These are phyloP conservation scores for Endotrypanum monterogeii DNA, from an alignment of 208 protist species.

Conservation along the genomic window DNA sequence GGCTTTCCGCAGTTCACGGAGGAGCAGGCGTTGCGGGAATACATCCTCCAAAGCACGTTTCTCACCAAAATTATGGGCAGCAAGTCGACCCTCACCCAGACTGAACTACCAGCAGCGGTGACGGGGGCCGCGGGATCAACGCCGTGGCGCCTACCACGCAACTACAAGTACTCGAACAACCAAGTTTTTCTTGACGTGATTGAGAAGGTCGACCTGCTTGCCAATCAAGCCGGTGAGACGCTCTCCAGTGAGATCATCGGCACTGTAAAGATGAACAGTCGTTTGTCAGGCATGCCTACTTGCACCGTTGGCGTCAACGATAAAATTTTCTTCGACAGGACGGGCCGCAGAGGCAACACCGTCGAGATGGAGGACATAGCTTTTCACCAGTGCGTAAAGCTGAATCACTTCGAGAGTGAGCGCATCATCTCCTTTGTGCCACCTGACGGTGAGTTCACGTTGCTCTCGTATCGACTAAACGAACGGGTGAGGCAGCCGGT, in stretches of 20 bases:
- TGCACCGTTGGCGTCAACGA: slow-evolving; percentile 98
- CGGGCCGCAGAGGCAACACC: slow-evolving; percentile 41
- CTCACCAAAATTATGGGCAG: slow-evolving; percentile 43
- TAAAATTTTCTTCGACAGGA: slow-evolving; percentile 88
- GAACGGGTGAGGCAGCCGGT: slow-evolving; percentile 96
- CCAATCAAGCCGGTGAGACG: slow-evolving; percentile 92
- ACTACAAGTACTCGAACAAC: slow-evolving; percentile 97
- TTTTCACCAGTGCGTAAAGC: slow-evolving; percentile 98
- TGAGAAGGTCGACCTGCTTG: slow-evolving; percentile 96
- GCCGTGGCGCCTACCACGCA: slow-evolving; percentile 94
- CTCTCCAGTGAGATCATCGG: slow-evolving; percentile 96
- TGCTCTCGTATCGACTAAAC: slow-evolving; percentile 98
- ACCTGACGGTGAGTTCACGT: slow-evolving; percentile 98
- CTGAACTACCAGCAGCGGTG: slow-evolving; percentile 73
- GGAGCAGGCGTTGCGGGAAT: slow-evolving; percentile 94
- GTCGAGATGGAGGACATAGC: slow-evolving; percentile 97
- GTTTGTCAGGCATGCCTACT: slow-evolving; percentile 98
- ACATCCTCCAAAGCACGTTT: slow-evolving; percentile 94
- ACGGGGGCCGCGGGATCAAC: slow-evolving; percentile 94
- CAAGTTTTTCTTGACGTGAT: slow-evolving; percentile 99
- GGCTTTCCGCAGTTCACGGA: slow-evolving; percentile 98
- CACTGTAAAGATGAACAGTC: slow-evolving; percentile 94
- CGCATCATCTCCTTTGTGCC: slow-evolving; percentile 95
- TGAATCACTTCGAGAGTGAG: slow-evolving; percentile 97
- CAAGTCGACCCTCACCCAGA: slow-evolving; percentile 33